A percentile compares a stretch with the other conserved stretches of the same genome.
Conservation (phyloP, 2,329 filamentous ascomycete genomes). For the Pezicula rhizophila region DNA sequence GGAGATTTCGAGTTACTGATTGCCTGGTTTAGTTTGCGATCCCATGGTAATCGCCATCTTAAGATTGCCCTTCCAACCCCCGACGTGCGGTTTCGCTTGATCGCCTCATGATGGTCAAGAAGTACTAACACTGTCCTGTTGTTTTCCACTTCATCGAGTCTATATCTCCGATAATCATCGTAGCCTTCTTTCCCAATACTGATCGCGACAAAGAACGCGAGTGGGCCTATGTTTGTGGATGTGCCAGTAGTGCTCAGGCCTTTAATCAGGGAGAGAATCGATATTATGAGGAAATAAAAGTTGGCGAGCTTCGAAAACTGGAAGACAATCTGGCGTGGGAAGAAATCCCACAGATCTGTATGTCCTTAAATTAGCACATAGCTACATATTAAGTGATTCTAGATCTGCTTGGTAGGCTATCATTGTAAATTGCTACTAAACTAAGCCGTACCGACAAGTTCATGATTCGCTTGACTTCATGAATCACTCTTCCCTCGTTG, state of each 20-base stretch:
- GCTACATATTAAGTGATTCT: not conserved
- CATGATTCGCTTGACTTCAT: too few species aligned
- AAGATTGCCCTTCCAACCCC: not conserved
- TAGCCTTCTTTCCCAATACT: conserved; percentile 89
- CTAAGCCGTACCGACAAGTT: not conserved
- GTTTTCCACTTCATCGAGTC: conserved; percentile 81
- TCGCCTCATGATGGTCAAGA: not conserved
- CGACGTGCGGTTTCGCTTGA: not conserved
- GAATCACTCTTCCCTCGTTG: too few species aligned
- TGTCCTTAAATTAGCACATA: not conserved
- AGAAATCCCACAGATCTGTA: conserved; percentile 69
- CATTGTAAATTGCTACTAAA: not conserved
- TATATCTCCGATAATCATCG: conserved; percentile 78
- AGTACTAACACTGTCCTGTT: conserved; percentile 62
- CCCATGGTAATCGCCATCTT: not conserved
- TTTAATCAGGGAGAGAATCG: conserved; percentile 83
- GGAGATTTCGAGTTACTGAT: too few species aligned
- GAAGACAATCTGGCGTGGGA: conserved; percentile 81
- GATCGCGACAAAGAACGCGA: conserved; percentile 74
- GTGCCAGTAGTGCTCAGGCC: conserved; percentile 84
- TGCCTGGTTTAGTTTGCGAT: not conserved
- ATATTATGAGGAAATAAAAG: conserved; percentile 88
- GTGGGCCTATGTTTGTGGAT: conserved; percentile 77
- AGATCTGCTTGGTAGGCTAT: not conserved
- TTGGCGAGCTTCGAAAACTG: conserved; percentile 94